Base-by-base conservation (phyloP, 257 asterid species). In the Salvia hispanica region DNA sequence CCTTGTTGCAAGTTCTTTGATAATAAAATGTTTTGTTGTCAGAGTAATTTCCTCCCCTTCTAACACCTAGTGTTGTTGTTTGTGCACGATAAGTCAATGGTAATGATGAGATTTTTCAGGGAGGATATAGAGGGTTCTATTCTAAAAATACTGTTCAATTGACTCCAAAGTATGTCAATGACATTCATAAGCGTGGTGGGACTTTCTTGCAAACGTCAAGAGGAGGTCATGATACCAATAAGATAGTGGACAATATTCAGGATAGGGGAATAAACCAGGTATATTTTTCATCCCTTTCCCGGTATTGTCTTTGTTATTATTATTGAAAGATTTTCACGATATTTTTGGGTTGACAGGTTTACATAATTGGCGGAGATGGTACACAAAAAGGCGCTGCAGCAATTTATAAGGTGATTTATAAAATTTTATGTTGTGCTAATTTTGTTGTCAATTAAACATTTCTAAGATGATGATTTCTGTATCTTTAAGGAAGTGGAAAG, bases 301-400 rank as follows among this genome's bases (percentile, higher is more conserved):
- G 5, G 62, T 14, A 12, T 39, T 53, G 11, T 71, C 7, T 61
- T 67, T 50, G 31, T 44, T 39, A 18, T 15, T 64, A 21, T 45
- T 66, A 58, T 52, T n/a, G 21, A 44, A 52, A 43, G 52, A 45
- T 4, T 48, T 74, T 57, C 67, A 58, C 71, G 31, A 46, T 37
- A 6, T 62, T 64, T 70, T 58, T 55, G 74, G 59, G 71, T 55
- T 84, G 13, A 57, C 80, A 93, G 98, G 98, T 93, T 42, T 93
- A 93, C 85, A 90, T 93, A 67, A 93, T 93, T 76, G 98, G 98
- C 69, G 98, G 98, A 31, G 98, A 93, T 85, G 97, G 98, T 64
- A 93, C 98, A 64, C 98, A 90, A 62, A 93, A 88, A 81, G 98
- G 98, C 7, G 97, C 86, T 45, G 92, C 94, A 69, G 95, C 93